These are phyloP conservation scores for Coemansia guatemalensis DNA, from an alignment of 192 early-diverging fungal species.

Conservation along the genomic window DNA sequence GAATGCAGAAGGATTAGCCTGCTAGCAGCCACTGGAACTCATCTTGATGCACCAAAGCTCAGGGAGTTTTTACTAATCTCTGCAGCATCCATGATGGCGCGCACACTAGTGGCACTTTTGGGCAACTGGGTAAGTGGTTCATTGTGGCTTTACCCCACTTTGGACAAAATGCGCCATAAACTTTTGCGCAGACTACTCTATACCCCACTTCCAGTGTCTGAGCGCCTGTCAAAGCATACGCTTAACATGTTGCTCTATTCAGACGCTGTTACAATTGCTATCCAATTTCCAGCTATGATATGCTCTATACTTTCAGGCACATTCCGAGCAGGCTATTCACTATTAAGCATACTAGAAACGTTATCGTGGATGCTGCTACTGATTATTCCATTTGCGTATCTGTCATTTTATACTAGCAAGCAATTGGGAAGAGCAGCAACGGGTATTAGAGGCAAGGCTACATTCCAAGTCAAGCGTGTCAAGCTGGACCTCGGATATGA, in stretches of 20 bases:
- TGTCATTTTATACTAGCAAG: background rate
- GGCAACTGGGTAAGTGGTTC: background rate
- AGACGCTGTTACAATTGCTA: background rate
- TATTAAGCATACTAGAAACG: conserved; percentile 5
- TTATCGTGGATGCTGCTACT: background rate
- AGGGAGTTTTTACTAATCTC: conserved; percentile 2
- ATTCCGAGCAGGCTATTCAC: conserved; percentile 8
- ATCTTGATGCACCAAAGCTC: background rate
- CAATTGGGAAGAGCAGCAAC: background rate
- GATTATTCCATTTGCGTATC: conserved; percentile 3
- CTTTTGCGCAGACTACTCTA: conserved; percentile 5
- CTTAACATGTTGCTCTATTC: conserved; percentile 1
- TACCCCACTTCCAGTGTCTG: conserved; percentile 11
- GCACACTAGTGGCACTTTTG: background rate
- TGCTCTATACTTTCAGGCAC: background rate
- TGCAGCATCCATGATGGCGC: conserved; percentile 3
- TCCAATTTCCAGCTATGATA: background rate
- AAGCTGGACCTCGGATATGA: background rate
- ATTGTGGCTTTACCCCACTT: conserved; percentile 8
- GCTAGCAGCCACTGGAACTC: background rate
- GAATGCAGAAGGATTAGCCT: conserved; percentile 13
- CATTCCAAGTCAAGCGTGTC: background rate
- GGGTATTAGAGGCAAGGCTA: no score
- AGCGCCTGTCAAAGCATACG: conserved; percentile 16
- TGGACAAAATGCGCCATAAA: background rate